Percentiles rank a stretch among this genome's conserved stretches.
Evolutionary conservation across 2,329 filamentous ascomycete genomes (phyloP).

Genomic region (Colletotrichum phormii): DNA sequence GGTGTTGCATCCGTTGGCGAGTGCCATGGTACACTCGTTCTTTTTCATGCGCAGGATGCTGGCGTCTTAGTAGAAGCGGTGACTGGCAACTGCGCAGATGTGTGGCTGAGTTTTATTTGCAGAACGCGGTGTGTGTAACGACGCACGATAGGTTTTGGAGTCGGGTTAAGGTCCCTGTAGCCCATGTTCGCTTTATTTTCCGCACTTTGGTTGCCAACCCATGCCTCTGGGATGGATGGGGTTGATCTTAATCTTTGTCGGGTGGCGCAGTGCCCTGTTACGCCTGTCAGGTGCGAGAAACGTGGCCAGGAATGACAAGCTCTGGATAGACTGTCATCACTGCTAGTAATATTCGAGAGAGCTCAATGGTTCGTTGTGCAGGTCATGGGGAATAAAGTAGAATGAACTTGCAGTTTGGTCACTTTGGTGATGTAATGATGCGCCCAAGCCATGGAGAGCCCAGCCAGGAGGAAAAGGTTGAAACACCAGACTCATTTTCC

Average conservation of each 20-base stretch:
- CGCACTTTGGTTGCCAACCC: conserved; percentile 16
- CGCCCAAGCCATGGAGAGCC: conserved; percentile 16
- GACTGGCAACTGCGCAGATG: neutral
- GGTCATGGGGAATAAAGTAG: conserved; percentile 6
- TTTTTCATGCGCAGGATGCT: conserved; percentile 40
- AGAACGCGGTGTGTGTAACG: neutral
- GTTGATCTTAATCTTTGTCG: neutral
- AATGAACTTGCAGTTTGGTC: conserved; percentile 8
- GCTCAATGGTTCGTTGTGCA: conserved; percentile 6
- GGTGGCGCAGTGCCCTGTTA: conserved; percentile 13
- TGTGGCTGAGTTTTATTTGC: neutral
- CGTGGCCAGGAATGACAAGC: neutral
- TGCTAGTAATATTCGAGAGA: neutral
- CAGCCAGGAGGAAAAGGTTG: conserved; percentile 16
- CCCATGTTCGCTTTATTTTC: conserved; percentile 17
- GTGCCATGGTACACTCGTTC: conserved; percentile 43
- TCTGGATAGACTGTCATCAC: too few relatives aligned
- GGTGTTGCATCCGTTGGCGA: conserved; percentile 46
- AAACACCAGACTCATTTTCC: conserved; percentile 32
- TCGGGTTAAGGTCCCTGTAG: conserved; percentile 26
- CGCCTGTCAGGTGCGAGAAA: neutral
- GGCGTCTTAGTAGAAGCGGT: conserved; percentile 7
- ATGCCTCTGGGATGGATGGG: neutral
- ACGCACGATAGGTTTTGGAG: conserved; percentile 22
- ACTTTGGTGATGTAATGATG: conserved; percentile 18